phyloP scores from a whole-genome alignment of 1,284 basidiomycete genomes.

The Ustilago crameri region DNA sequence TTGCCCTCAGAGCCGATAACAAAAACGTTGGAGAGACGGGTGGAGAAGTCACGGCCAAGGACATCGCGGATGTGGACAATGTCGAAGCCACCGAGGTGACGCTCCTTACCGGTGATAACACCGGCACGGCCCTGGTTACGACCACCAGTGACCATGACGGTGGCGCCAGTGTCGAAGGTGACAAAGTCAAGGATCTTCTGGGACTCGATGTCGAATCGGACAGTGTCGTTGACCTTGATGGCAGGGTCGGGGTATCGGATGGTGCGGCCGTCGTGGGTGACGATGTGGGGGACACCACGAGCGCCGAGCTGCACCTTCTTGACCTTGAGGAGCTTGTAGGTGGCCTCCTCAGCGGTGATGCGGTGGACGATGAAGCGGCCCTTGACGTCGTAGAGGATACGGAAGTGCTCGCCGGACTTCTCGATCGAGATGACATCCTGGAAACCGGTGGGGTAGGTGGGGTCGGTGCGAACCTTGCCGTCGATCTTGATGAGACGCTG shows the following conservation, averaged over 20 bases:
- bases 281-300: constrained; percentile 94
- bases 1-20: constrained; percentile 95
- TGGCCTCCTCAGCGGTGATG: constrained; percentile 96
- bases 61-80: constrained; percentile 88
- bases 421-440: constrained; percentile 98
- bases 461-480: constrained; percentile 97
- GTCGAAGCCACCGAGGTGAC: constrained; percentile 97
- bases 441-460: constrained; percentile 96
- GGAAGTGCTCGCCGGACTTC: constrained; percentile 99
- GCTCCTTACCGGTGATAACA: constrained; percentile 94
- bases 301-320: constrained; percentile 89
- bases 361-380: constrained; percentile 99
- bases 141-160: constrained; percentile 97
- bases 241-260: constrained; percentile 98
- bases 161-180: constrained; percentile 97
- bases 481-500: constrained; percentile 99
- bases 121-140: constrained; percentile 99
- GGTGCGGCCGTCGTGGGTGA: constrained; percentile 99
- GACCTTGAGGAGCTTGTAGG: constrained; percentile 98
- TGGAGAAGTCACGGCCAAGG: constrained; percentile 80
- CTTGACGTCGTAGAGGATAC: constrained; percentile 98
- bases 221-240: constrained; percentile 96
- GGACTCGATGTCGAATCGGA: constrained; percentile 95
- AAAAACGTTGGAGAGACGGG: constrained; percentile 94
- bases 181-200: constrained; percentile 94